These are phyloP conservation scores for Clohesyomyces aquaticus DNA, from an alignment of 495 filamentous ascomycete species.

Conservation along the genomic window DNA sequence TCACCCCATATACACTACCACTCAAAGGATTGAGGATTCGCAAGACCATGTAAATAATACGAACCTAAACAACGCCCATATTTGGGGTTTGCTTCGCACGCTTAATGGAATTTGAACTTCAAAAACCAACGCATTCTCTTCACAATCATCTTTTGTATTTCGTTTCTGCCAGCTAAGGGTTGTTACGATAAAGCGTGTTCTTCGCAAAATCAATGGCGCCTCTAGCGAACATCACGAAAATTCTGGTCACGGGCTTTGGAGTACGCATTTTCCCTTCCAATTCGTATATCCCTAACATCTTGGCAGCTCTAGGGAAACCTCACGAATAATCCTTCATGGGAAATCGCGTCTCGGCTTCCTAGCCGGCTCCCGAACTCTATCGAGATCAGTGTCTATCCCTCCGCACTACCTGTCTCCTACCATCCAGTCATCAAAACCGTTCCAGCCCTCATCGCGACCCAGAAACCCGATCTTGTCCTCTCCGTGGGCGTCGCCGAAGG, in stretches of 20 bases:
- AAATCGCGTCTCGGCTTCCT: slow-evolving; percentile 20
- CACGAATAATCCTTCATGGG: slow-evolving; percentile 29
- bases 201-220: slow-evolving; percentile 17
- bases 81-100: too few relatives aligned
- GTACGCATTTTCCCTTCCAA: slow-evolving; percentile 17
- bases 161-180: too few relatives aligned
- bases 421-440: slow-evolving; percentile 25
- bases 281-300: not conserved
- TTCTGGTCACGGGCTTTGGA: slow-evolving; percentile 43
- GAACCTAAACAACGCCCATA: too few relatives aligned
- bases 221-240: slow-evolving; percentile 15
- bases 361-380: slow-evolving; percentile 7
- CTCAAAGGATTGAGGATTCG: too few relatives aligned
- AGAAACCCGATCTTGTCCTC: slow-evolving; percentile 38
- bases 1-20: too few relatives aligned
- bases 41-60: too few relatives aligned
- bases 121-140: too few relatives aligned
- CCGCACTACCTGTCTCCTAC: slow-evolving; percentile 38
- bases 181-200: too few relatives aligned
- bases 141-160: too few relatives aligned
- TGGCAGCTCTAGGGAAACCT: slow-evolving; percentile 12
- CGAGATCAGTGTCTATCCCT: slow-evolving; percentile 30
- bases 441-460: slow-evolving; percentile 30
- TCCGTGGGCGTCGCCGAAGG: slow-evolving; percentile 42
- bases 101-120: too few relatives aligned